Evolutionary conservation across 768 basidiomycete species (phyloP), one percentile per base, ranked within the genome.

Genomic region (Leccinum ochraceum): DNA sequence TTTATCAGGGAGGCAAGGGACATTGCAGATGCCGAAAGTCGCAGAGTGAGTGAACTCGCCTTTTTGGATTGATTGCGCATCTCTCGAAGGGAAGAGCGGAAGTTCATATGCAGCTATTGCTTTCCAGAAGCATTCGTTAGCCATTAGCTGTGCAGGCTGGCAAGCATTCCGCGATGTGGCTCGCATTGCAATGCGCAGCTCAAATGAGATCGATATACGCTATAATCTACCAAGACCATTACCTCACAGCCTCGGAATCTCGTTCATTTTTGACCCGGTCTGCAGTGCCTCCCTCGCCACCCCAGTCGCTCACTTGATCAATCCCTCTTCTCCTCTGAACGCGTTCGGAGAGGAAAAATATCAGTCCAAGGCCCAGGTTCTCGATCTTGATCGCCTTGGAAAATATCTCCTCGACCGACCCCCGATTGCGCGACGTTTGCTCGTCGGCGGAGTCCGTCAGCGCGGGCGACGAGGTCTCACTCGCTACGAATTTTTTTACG

Each of bases 51-150:
- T 49, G 89, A 92, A 76, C 69, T 89, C 67, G 88, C 88, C 57
- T 91, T 90, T 69, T 73, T 88, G 68, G 64, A 74, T 63, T 74
- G 71, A 24, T 60, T 30, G 55, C 28, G 39, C 57, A 48, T 87
- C 82, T 9, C 94, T 89, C 61, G 92, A 89, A 5, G 92, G 92
- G n/a, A 81, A 82, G 59, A 87, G 78, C 42, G 92, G 92, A 3
- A 92, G 86, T 63, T 74, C 80, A 6, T 83, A 83, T 63, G 83
- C 90, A 1, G 90, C 83, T 55, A 81, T 92, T n/a, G 91, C 91
- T 36, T 93, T 94, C 68, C 80, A 79, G 56, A 83, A 81, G 60
- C 56, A 48, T 46, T 6, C 26, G 28, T 14, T 64, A 63, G 11
- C 44, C n/a, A 5, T 20, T 8, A 46, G 0, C 22, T 26, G 13